Evolutionary conservation across 345 rosid species (phyloP), one percentile per base, ranked within the genome.

Genomic region (Cochlearia excelsa): DNA sequence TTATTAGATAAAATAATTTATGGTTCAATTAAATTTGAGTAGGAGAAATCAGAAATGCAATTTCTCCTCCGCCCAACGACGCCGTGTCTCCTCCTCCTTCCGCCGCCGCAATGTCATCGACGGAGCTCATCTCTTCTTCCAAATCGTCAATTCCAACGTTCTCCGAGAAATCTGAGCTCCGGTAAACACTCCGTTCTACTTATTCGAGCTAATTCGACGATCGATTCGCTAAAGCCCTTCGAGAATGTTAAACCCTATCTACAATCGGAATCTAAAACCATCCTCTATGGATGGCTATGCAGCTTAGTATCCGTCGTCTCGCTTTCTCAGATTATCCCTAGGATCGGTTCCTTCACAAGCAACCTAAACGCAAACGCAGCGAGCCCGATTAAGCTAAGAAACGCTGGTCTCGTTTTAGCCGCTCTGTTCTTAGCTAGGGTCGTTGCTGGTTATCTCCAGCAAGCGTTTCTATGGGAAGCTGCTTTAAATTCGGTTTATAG

Each of bases 391-490:
- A 53, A 40, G 37, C 68, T 81, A 26, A 72, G 78, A 9, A 69
- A 16, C 53, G 65, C 39, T 78, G 84, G 81, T 3, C 44, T 81
- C 37, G 56, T 70, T 1, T 65, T 88, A 34, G 83, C 76, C 1
- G 70, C 66, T 64, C 57, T 86, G 65, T 74, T 83, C 40, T 38
- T 83, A 26, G 77, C 71, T 29, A 83, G 80, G 63, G 67, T 79
- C 37, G 63, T 84, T 62, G 78, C 87, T n/a, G 57, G 75, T 44
- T 92, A 84, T 73, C 77, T 74, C 33, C 95, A 89, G 68, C 95
- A 89, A 53, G 80, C 91, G 50, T 77, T 83, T 51, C 71, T 92
- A 9, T 92, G 97, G 99, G 84, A 84, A 30, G 99, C 97, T 1
- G 79, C 97, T 39, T 55, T 86, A 57, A 70, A 54, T 26, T 75